Evolutionary conservation across 352 stramenopile species (phyloP).

Genomic region (Pelagophyceae sp.): DNA sequence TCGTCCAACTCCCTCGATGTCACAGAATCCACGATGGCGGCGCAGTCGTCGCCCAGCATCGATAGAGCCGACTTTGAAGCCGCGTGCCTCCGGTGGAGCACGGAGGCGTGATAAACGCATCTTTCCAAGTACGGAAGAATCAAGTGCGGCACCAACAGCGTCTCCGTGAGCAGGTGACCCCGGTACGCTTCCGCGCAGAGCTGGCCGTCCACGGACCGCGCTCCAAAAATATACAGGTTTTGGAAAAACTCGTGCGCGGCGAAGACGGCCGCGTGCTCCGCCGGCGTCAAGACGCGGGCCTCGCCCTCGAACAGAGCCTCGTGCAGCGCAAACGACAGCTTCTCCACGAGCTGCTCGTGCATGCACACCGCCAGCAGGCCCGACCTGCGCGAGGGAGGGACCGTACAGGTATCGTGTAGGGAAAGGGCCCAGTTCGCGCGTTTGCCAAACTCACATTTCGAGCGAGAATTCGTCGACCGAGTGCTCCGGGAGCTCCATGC

Average conservation of each 20-base stretch:
- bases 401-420: no score
- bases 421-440: no score
- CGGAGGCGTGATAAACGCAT: slow-evolving; percentile 32
- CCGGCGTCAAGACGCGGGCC: background rate
- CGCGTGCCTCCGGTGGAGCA: slow-evolving; percentile 25
- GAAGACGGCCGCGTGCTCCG: slow-evolving; percentile 29
- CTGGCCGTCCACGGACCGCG: background rate
- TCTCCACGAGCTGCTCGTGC: slow-evolving; percentile 37
- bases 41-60: slow-evolving; percentile 1
- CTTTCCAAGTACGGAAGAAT: slow-evolving; percentile 44
- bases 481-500: slow-evolving; percentile 24
- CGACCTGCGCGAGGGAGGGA: no score
- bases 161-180: slow-evolving; percentile 41
- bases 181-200: slow-evolving; percentile 30
- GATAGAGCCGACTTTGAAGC: slow-evolving; percentile 19
- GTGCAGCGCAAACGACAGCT: slow-evolving; percentile 39
- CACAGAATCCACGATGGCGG: slow-evolving; percentile 11
- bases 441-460: slow-evolving; percentile 28
- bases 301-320: slow-evolving; percentile 34
- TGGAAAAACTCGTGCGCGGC: slow-evolving; percentile 36
- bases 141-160: slow-evolving; percentile 39
- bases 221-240: slow-evolving; percentile 42
- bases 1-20: slow-evolving; percentile 29
- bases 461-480: slow-evolving; percentile 26
- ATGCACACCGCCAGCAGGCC: slow-evolving; percentile 39